Percentiles rank a stretch among this genome's conserved stretches.
These are phyloP conservation scores for Conticribra guillardii DNA, from an alignment of 108 stramenopile genomes.

Conservation along the genomic window DNA sequence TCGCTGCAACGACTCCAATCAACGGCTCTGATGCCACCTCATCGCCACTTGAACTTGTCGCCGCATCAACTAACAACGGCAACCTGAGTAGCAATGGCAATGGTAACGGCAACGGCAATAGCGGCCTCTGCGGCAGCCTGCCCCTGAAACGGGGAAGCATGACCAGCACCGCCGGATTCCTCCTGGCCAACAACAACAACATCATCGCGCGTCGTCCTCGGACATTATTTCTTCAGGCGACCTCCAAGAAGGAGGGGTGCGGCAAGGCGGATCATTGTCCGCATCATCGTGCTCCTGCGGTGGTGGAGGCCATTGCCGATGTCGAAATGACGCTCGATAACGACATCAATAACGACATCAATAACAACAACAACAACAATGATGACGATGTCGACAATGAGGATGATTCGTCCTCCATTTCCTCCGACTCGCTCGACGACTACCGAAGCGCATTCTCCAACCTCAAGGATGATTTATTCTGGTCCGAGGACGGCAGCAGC, in stretches of 20 bases:
- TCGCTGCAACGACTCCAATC: too few species aligned
- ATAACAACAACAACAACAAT: neutral
- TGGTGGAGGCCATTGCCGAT: neutral
- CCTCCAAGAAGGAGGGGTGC: neutral
- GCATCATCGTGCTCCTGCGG: neutral
- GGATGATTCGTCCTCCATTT: neutral
- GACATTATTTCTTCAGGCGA: neutral
- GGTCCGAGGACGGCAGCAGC: neutral
- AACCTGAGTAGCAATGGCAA: too few species aligned
- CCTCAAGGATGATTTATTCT: neutral
- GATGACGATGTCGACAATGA: neutral
- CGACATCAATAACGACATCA: neutral
- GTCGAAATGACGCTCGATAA: neutral
- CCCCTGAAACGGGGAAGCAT: neutral
- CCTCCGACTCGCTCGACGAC: neutral
- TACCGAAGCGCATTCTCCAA: neutral
- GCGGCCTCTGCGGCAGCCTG: neutral
- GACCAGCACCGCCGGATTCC: neutral
- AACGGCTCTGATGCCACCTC: too few species aligned
- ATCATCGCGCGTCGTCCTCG: neutral
- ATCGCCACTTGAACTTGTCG: too few species aligned
- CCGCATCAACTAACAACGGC: too few species aligned
- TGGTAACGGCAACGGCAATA: neutral
- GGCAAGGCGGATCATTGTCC: neutral
- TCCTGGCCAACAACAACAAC: neutral